A percentile compares a stretch with the other conserved stretches of the same genome.
These are phyloP conservation scores for Plasmodium chabaudi DNA, from an alignment of 169 alveolate genomes.

Conservation along the genomic window DNA sequence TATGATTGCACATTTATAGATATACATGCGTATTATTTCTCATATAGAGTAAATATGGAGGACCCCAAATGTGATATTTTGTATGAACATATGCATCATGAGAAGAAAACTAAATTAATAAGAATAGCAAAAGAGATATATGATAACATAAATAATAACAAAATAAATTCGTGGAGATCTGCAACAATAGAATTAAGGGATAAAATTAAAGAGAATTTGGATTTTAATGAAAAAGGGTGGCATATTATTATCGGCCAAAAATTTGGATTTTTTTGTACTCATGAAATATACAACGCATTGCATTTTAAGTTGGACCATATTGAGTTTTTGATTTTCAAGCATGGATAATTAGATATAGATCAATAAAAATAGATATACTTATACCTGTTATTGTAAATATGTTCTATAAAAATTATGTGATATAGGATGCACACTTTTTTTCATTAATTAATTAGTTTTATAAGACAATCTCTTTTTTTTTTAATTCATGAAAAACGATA, in stretches of 20 bases:
- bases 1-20: too few species aligned
- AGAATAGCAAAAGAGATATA: slow-evolving; percentile 65
- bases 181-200: slow-evolving; percentile 75
- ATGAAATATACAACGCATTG: slow-evolving; percentile 69
- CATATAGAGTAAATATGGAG: slow-evolving; percentile 28
- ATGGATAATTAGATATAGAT: slow-evolving; percentile 27
- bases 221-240: slow-evolving; percentile 76
- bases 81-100: slow-evolving; percentile 73
- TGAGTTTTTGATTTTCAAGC: slow-evolving; percentile 68
- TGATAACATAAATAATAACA: slow-evolving; percentile 58
- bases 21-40: too few species aligned
- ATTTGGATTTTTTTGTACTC: slow-evolving; percentile 75
- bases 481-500: too few species aligned
- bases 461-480: too few species aligned
- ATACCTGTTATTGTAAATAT: too few species aligned
- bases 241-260: slow-evolving; percentile 66
- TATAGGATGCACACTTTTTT: too few species aligned
- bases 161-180: slow-evolving; percentile 74
- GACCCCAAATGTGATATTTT: slow-evolving; percentile 72
- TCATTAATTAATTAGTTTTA: too few species aligned
- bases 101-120: slow-evolving; percentile 61
- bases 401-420: too few species aligned
- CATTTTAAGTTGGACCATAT: slow-evolving; percentile 73
- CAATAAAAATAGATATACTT: neutral
- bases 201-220: slow-evolving; percentile 61